Evolutionary conservation across 164 flowering plant species (phyloP), one percentile per base, ranked within the genome.

Genomic region (Umbilicus rupestris): DNA sequence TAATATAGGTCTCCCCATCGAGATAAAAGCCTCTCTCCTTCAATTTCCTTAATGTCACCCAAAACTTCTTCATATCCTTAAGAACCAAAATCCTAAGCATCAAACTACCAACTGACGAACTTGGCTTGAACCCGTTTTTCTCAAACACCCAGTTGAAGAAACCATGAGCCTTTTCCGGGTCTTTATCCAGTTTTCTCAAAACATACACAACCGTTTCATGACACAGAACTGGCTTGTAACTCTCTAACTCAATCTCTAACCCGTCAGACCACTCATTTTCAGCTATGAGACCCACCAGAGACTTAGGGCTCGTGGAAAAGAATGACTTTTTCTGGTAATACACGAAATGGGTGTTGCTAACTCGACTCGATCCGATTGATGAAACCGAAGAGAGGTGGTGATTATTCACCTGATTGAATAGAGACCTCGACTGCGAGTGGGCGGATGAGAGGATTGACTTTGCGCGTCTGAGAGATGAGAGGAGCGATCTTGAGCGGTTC

Each of bases 141-240:
- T 68, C 77, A 39, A 71, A 65, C 2, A 77, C 89, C 96, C 92
- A 89, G 7, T 79, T 74, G 77, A 86, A 86, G 64, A 88, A 86
- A 65, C 16, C 64, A 11, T 49, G 76, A 17, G 85, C 84, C 64
- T 81, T 86, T 68, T 70, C 24, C 24, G 89, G 89, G 72, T 75
- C 73, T 37, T 77, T 81, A 26, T 80, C 80, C 1, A 89, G 74
- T 66, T 77, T 79, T 78, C 78, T 87, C 78, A 90, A 68, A 66
- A 85, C 78, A 64, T 88, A 90, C 24, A 87, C 20, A 41, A 85
- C 82, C 64, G 76, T 69, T 69, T 86, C 96, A 65, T 86, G 91
- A 72, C 77, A 81, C 65, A 76, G 35, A 2, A 9, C 20, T n/a
- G 82, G 68, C 35, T 64, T 66, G 0, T 66, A 72, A 9, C 64